Evolutionary conservation across 106 monocot species (phyloP), one percentile per base, ranked within the genome.

Genomic region (Cymbidium sinense): DNA sequence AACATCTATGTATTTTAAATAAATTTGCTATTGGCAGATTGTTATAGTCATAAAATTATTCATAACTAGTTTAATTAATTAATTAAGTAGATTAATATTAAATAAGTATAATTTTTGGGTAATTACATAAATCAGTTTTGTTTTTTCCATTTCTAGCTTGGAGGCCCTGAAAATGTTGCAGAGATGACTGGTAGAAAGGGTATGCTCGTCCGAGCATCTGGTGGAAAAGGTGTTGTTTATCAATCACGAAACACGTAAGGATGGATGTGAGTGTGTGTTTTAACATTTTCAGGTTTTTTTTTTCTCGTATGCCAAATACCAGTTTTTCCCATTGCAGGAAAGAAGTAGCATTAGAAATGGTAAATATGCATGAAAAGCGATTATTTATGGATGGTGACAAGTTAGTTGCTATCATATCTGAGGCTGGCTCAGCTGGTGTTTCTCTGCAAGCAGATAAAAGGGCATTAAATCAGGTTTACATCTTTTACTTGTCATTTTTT

Each of bases 401-500:
- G 62, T 74, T 92, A 37, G 85, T 95, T 78, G 92, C 95, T 33
- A 87, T 99, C 76, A 99, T 99, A 80, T 99, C 99, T 87, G 99
- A 99, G 86, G 99, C 99, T 79, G 99, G 99, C 28, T 99, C 99
- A 11, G 94, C 99, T 81, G 99, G 99, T 61, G 99, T 99, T 65
- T 99, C 99, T 52, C 82, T 99, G 70, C 99, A 99, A 28, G 99
- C 99, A 77, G 99, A 99, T 89, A 87, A 88, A 88, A 88, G 99
- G 76, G 92, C 84, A 70, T 74, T 82, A 72, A 99, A 99, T 84
- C 99, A 99, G 87, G 99, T 99, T 50, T n/a, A 30, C 5, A 61
- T n/a, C 1, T 54, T 11, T 81, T 28, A n/a, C 47, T 51, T 29
- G 33, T 81, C 77, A 15, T 34, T 28, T 70, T 34, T 19, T 85